Conservation (phyloP, 1,139 yeast species). For the Lodderomyces parapsilosis region DNA sequence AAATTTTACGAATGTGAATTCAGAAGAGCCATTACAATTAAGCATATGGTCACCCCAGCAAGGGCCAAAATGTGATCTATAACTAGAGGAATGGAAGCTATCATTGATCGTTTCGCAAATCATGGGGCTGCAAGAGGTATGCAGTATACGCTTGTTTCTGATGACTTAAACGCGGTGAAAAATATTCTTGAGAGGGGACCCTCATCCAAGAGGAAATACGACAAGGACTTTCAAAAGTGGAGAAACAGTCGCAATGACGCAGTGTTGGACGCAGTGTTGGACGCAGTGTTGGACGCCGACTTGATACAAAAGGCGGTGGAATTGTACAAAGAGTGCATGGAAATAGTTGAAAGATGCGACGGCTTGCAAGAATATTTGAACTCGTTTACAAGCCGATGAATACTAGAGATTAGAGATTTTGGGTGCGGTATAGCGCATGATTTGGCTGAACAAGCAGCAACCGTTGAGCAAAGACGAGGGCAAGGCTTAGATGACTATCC, state of each 20-base stretch:
- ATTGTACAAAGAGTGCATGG: neutral
- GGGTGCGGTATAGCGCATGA: neutral
- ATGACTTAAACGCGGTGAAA: neutral
- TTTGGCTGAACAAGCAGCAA: neutral
- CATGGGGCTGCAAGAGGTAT: neutral
- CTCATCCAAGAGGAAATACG: neutral
- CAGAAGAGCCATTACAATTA: neutral
- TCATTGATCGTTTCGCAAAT: neutral
- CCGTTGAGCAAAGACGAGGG: neutral
- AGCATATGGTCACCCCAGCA: neutral
- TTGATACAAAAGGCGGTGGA: neutral
- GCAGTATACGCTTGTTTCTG: neutral
- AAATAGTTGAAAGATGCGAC: neutral
- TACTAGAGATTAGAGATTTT: neutral
- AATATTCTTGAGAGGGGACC: neutral
- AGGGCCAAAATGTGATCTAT: neutral
- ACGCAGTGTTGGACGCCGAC: neutral
- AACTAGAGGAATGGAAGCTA: neutral
- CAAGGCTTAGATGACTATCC: neutral
- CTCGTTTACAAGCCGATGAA: neutral
- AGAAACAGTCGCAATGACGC: neutral
- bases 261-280: too few relatives aligned
- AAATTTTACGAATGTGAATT: neutral
- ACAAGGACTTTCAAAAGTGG: neutral
- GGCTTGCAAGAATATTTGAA: neutral